Percentiles rank a stretch among this genome's conserved stretches.
Conservation (phyloP, 768 basidiomycete genomes). For the Sistotremastrum niveocremeum region DNA sequence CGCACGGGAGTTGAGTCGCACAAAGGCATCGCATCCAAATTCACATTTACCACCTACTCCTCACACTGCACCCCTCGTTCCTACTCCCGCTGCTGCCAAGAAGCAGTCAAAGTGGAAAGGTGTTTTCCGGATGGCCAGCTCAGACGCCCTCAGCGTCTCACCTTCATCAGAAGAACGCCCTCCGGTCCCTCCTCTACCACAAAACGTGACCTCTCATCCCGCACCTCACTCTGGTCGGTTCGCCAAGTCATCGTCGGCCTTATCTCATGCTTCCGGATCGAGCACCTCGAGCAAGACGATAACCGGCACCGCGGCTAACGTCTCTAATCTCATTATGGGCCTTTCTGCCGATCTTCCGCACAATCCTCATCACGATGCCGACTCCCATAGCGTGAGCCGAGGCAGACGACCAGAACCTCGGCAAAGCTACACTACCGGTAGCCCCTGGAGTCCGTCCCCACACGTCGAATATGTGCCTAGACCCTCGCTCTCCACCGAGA, state of each 20-base stretch:
- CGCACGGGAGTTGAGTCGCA: constrained; percentile 71
- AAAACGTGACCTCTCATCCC: background rate
- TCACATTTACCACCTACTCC: constrained; percentile 11
- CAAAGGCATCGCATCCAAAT: constrained; percentile 10
- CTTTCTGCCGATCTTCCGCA: constrained; percentile 21
- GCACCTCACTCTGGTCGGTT: background rate
- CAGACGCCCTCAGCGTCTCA: constrained; percentile 7
- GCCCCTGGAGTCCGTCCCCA: too few relatives aligned
- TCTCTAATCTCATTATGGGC: constrained; percentile 63
- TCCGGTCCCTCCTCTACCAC: background rate
- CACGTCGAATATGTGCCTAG: too few relatives aligned
- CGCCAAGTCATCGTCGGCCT: background rate
- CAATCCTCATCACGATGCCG: background rate
- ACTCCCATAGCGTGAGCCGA: background rate
- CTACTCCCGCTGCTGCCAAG: constrained; percentile 29
- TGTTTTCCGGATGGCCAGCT: constrained; percentile 49
- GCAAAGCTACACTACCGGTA: too few relatives aligned
- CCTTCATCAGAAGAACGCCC: constrained; percentile 3
- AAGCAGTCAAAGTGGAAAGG: constrained; percentile 84
- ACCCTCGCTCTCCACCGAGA: constrained; percentile 11
- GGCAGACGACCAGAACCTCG: background rate
- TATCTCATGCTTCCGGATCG: background rate
- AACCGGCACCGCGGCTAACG: constrained; percentile 66
- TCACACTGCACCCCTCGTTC: constrained; percentile 26
- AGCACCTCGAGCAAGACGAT: constrained; percentile 22